phyloP scores from a whole-genome alignment of 495 filamentous ascomycete genomes.

The Aspergillus mulundensis region DNA sequence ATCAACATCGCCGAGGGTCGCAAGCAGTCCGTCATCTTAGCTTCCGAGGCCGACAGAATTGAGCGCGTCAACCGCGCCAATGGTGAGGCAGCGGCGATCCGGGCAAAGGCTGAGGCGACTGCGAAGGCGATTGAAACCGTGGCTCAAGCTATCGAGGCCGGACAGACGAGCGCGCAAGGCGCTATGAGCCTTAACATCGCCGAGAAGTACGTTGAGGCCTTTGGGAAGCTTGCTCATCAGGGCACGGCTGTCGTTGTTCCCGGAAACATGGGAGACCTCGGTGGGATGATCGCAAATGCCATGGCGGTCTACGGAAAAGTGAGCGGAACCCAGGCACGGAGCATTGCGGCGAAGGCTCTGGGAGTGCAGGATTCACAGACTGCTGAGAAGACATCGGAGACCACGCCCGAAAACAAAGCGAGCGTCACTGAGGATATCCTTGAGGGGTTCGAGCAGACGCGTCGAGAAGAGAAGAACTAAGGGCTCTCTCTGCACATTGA shows the following conservation, averaged over 20 bases:
- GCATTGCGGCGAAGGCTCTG: constrained; percentile 53
- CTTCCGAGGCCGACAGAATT: constrained; percentile 82
- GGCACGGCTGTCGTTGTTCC: constrained; percentile 92
- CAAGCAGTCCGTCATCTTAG: constrained; percentile 93
- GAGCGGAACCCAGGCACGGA: constrained; percentile 72
- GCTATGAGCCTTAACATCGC: constrained; percentile 85
- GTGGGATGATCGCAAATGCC: constrained; percentile 93
- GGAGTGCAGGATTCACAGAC: constrained; percentile 22
- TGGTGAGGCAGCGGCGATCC: constrained; percentile 92
- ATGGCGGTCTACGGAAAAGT: constrained; percentile 96
- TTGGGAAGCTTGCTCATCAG: constrained; percentile 85
- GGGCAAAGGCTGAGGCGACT: constrained; percentile 79
- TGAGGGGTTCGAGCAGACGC: constrained; percentile 51
- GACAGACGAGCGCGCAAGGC: constrained; percentile 67
- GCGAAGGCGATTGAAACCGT: constrained; percentile 85
- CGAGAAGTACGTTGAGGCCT: constrained; percentile 97
- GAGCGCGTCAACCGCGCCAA: constrained; percentile 89
- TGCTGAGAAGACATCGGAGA: constrained; percentile 9
- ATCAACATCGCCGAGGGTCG: constrained; percentile 98
- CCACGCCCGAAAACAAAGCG: constrained; percentile 7
- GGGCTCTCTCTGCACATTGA: background rate
- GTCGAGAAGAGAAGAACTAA: constrained; percentile 38
- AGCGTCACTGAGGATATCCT: constrained; percentile 42
- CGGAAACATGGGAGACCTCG: constrained; percentile 95
- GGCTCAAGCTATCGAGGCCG: constrained; percentile 63